Evolutionary conservation across 352 stramenopile genomes (phyloP), one percentile per base, ranked within the genome.

Genomic region (Phytopythium helicoides): DNA sequence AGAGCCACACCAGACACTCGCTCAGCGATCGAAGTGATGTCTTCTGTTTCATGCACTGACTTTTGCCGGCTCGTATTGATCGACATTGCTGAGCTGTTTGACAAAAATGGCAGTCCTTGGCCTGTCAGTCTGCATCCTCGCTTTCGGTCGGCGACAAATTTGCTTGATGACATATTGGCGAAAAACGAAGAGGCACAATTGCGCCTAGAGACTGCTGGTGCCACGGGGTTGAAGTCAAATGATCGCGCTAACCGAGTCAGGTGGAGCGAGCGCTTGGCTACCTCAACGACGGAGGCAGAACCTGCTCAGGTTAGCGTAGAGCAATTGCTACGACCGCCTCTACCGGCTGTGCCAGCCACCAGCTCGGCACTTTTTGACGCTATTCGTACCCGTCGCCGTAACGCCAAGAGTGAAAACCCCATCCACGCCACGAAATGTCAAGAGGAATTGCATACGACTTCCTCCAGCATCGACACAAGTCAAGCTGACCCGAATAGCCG

Each of bases 1-100:
- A 82, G 78, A 36, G 79, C 89, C 44, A 56, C 62, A 5, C 14
- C 40, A 6, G 81, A 92, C 44, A 66, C 55, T 0, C 75, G 81
- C 6, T 85, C 76, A 6, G 23, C 19, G 1, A 21, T 83, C 1
- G 81, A 92, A 59, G 56, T 61, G 25, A 37, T 52, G 7, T 47
- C 58, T 16, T 63, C 64, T 0, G 40, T 36, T 14, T 45, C 45
- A 2, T 55, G 52, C 0, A 49, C 73, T 10, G 35, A 34, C 7
- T 60, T 73, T 12, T 26, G 77, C 1, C 40, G 47, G 11, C 45
- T 46, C 3, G 38, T 92, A 1, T n/a, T 82, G 7, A 61, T 64
- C 5, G 78, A 89, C 7, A 44, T 89, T 1, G 61, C 58, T 21
- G 48, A 39, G 14, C 47, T 76, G 22, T 52, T 66, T 18, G 57